Base-by-base conservation (phyloP, 352 stramenopile genomes). In the Phytopythium kandeliae region DNA sequence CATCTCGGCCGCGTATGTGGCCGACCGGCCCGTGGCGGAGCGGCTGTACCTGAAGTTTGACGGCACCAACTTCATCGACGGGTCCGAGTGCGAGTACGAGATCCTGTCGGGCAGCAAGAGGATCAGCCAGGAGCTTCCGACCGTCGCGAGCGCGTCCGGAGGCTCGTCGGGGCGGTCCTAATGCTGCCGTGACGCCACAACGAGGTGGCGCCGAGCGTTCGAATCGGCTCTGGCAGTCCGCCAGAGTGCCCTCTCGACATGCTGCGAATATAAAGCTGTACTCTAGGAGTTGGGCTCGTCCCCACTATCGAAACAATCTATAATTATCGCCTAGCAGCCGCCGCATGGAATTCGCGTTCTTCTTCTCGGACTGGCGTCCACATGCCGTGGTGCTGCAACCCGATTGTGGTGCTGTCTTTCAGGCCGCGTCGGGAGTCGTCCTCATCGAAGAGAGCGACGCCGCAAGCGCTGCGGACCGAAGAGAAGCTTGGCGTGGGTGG, bases 41-140 rank as follows among this genome's bases (percentile, higher is more conserved):
- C 85, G 80, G 47, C 62, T 90, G 42, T 90, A 88, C 57, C 67
- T 90, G 46, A 90, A 90, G 55, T 90, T 90, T 48, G 79, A 90
- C 62, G 60, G 71, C 36, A 74, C 65, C 26, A 90, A 90, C 62
- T 85, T 85, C 33, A 88, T 90, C 48, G 72, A 86, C 62, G 74
- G 69, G 51, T 74, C 63, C 11, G 62, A 51, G 38, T 90, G 79
- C 63, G 51, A 83, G 58, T 90, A 90, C 58, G 64, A 86, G 58
- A 74, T 90, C 50, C 57, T 87, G 16, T 69, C 67, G 6, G 79
- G 76, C 52, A 74, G 51, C 62, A 90, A 90, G 71, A 77, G 55
- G 5, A 62, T 86, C 47, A 61, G 58, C n/a, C 38, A 63, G 42
- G 53, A 62, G 41, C 48, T 65, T 38, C 19, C 31, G 40, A 21